Evolutionary conservation across 108 stramenopile species (phyloP).

Genomic region (Skeletonema marinoi): DNA sequence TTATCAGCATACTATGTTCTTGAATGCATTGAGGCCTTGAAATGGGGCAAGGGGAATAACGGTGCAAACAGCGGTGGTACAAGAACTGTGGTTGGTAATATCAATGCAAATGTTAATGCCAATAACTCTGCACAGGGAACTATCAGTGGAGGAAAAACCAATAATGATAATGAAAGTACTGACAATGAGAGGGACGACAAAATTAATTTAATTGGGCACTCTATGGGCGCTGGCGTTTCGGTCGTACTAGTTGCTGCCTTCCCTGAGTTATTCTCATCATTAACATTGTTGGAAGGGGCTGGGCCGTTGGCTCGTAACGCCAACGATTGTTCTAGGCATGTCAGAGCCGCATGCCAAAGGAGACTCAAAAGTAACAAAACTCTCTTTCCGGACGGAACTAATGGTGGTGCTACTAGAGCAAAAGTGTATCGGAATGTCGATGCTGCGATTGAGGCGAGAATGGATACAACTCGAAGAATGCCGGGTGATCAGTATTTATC

Average conservation of each 20-base stretch:
- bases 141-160: not conserved
- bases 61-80: not conserved
- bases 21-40: slow-evolving; percentile 42
- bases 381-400: slow-evolving; percentile 19
- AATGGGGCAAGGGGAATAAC: slow-evolving; percentile 36
- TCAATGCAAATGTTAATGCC: not conserved
- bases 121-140: not conserved
- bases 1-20: slow-evolving; percentile 50
- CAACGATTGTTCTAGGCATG: slow-evolving; percentile 50
- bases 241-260: slow-evolving; percentile 62
- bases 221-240: slow-evolving; percentile 70
- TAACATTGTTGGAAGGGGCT: slow-evolving; percentile 70
- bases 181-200: slow-evolving; percentile 7
- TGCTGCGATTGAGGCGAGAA: slow-evolving; percentile 53
- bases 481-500: slow-evolving; percentile 83
- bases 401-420: not conserved
- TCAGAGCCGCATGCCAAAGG: slow-evolving; percentile 44
- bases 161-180: not conserved
- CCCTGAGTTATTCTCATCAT: slow-evolving; percentile 56
- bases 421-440: slow-evolving; percentile 44
- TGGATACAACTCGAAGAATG: slow-evolving; percentile 62
- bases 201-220: slow-evolving; percentile 69
- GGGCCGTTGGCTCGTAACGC: slow-evolving; percentile 60
- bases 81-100: not conserved
- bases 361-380: slow-evolving; percentile 42